Base-by-base conservation (phyloP, 2,329 filamentous ascomycete genomes). In the Cordyceps militaris region DNA sequence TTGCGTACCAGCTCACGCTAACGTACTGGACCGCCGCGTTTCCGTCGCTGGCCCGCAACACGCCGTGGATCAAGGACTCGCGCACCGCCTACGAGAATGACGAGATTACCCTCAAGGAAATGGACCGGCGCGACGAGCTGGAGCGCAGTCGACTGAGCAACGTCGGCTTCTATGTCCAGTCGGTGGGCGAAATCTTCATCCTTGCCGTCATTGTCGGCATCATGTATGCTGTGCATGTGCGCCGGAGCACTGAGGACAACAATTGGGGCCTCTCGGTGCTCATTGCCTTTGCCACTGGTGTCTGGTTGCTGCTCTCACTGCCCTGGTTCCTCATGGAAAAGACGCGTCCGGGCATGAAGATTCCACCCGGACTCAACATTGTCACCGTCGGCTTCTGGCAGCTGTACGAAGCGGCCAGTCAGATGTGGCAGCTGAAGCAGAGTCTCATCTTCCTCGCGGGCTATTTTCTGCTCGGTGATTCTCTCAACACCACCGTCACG, bases 401-500 rank as follows among this genome's bases (percentile, higher is more conserved):
- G 66, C 71, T 87, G 0, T 77, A 74, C 58, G 74, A 81, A 61
- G 85, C 85, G 0, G 58, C 81, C 1, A 73, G 70, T 0, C 79
- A 86, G 65, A 81, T 88, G 16, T 85, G 82, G 80, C 78, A 81
- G 38, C 70, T 88, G 46, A 84, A 82, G 66, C 86, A 88, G 70
- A 85, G 79, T 61, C 67, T 88, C 28, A 73, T 86, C 19, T 88
- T 88, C 66, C 76, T 89, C 0, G 76, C 83, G 43, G 83, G 81
- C 3, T 88, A 87, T 65, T 88, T 88, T 66, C 73, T 88, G 2
- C 77, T 88, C 0, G 85, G 83, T n/a, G 86, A 88, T 68, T 84
- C 81, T 1, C 74, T 88, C 36, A 88, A 88, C 67, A 89, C 86
- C 0, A 87, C 85, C 0, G 82, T 87, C 5, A 88, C 86, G 0